Percentiles rank a stretch among this genome's conserved stretches.
These are phyloP conservation scores for Pulicaria dysenterica DNA, from an alignment of 129 eudicot species.

Conservation along the genomic window DNA sequence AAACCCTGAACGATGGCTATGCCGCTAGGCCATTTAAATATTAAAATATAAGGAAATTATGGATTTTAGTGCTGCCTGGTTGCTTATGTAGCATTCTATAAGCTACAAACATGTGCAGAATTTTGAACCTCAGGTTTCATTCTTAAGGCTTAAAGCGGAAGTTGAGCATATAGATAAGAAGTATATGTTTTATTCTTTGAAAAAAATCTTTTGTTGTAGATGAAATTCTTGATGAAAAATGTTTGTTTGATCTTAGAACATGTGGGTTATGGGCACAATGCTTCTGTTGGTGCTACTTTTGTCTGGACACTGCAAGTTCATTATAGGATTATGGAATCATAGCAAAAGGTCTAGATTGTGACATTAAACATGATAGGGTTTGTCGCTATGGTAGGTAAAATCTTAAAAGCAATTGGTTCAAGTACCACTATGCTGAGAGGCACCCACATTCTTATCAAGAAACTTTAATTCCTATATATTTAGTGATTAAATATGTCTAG, in stretches of 20 bases:
- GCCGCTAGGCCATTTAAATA: too few species aligned
- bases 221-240: conserved; percentile 1
- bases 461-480: too few species aligned
- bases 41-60: too few species aligned
- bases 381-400: neutral
- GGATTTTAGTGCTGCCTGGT: too few species aligned
- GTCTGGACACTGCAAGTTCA: neutral
- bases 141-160: too few species aligned
- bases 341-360: neutral
- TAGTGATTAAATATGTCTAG: neutral
- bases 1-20: too few species aligned
- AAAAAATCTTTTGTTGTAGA: neutral
- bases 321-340: neutral
- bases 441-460: neutral
- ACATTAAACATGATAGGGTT: neutral
- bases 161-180: neutral
- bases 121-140: too few species aligned
- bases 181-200: neutral
- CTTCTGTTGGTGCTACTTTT: neutral
- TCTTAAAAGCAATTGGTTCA: too few species aligned
- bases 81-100: neutral
- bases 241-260: conserved; percentile 2
- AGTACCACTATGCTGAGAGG: too few species aligned
- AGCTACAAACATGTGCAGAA: neutral
- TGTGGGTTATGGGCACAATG: conserved; percentile 5